Percentiles rank a stretch among this genome's conserved stretches.
Conservation (phyloP, 768 basidiomycete genomes). For the Russula dissimulans region DNA sequence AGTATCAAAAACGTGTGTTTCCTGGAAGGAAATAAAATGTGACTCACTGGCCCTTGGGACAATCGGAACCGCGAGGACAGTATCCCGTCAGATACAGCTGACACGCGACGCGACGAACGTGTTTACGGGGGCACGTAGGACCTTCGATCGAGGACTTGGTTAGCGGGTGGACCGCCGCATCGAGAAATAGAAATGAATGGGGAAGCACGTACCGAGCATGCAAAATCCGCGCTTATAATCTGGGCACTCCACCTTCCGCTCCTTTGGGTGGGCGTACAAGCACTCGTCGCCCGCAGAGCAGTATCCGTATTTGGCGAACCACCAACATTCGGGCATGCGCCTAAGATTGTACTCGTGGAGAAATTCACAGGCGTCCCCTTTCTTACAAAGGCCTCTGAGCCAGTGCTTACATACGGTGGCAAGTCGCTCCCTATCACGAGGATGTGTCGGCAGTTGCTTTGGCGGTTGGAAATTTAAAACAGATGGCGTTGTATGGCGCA, state of each 20-base stretch:
- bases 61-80: constrained; percentile 84
- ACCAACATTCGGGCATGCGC: constrained; percentile 99
- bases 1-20: too few species aligned
- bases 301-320: constrained; percentile 96
- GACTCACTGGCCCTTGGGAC: constrained; percentile 81
- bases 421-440: constrained; percentile 71
- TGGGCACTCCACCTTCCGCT: constrained; percentile 85
- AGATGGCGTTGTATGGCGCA: constrained; percentile 87
- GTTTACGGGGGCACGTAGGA: constrained; percentile 82
- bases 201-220: constrained; percentile 58
- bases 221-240: constrained; percentile 97
- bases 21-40: too few species aligned
- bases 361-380: constrained; percentile 96
- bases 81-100: constrained; percentile 88
- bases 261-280: constrained; percentile 91
- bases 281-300: constrained; percentile 97
- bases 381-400: constrained; percentile 96
- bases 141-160: constrained; percentile 36
- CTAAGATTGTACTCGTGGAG: constrained; percentile 97
- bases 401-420: constrained; percentile 98
- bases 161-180: background rate
- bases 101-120: constrained; percentile 85
- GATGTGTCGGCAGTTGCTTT: constrained; percentile 72
- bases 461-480: constrained; percentile 84
- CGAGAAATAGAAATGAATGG: too few species aligned